Percentiles rank a stretch among this genome's conserved stretches.
Conservation (phyloP, 805 yeast species). For the Hanseniaspora valbyensis region DNA sequence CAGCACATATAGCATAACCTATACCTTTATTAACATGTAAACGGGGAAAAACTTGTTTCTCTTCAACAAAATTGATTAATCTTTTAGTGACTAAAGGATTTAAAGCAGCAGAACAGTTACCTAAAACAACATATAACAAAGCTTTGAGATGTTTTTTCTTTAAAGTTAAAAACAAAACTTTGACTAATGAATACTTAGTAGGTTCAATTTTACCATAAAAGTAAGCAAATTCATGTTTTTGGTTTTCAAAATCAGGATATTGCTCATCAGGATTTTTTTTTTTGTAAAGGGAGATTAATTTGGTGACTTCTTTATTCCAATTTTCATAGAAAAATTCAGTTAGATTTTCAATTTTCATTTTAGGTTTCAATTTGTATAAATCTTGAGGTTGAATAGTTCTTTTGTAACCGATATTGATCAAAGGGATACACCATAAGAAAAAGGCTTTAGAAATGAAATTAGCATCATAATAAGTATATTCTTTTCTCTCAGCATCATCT, state of each 20-base stretch:
- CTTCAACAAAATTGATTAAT: slow-evolving; percentile 44
- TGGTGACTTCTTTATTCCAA: slow-evolving; percentile 28
- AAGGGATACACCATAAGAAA: slow-evolving; percentile 40
- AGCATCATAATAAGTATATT: slow-evolving; percentile 38
- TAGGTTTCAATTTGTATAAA: slow-evolving; percentile 31
- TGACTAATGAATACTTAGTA: slow-evolving; percentile 26
- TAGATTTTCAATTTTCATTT: slow-evolving; percentile 22
- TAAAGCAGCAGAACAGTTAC: slow-evolving; percentile 34
- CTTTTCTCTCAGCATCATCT: slow-evolving; percentile 38
- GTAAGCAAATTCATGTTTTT: slow-evolving; percentile 1
- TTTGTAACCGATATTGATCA: slow-evolving; percentile 42
- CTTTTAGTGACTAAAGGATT: slow-evolving; percentile 47
- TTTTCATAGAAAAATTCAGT: slow-evolving; percentile 18
- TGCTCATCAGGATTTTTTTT: slow-evolving; percentile 19
- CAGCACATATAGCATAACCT: slow-evolving; percentile 49
- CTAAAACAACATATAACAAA: slow-evolving; percentile 35
- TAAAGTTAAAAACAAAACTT: slow-evolving; percentile 41
- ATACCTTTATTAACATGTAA: slow-evolving; percentile 38
- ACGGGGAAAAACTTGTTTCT: slow-evolving; percentile 32
- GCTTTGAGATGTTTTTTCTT: slow-evolving; percentile 36
- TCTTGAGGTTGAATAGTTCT: slow-evolving; percentile 43
- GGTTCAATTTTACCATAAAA: slow-evolving; percentile 11
- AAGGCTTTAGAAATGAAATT: slow-evolving; percentile 33
- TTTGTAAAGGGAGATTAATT: slow-evolving; percentile 27
- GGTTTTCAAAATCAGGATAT: not conserved